Evolutionary conservation across 306 rosid genomes (phyloP), one percentile per base, ranked within the genome.

Genomic region (Lupinus albus): DNA sequence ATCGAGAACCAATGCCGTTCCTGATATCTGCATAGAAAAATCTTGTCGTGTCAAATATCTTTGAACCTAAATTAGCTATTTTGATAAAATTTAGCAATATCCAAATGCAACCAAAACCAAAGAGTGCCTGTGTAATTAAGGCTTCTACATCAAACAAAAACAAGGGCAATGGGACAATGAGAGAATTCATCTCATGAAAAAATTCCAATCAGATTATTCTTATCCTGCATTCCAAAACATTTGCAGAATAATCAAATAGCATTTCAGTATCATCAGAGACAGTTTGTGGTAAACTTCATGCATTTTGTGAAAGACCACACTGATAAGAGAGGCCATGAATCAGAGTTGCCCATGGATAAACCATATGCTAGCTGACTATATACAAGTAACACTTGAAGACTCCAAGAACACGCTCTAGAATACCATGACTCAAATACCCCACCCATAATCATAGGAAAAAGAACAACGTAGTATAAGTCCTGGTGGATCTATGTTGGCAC

Each of bases 1-100:
- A 73, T 92, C 98, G 65, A 92, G 87, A 79, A 92, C 98, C 75
- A 86, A 64, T 17, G 98, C 96, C 10, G 95, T 92, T 48, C 98
- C 93, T 67, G 96, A 85, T 76, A 92, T 89, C 98, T 92, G 95
- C 64, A 66, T 16, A 65, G 42, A 6, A 65, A 65, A 79, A 80
- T 45, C 28, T 64, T 46, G 60, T 58, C 73, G 42, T 46, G 63
- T 63, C 38, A 79, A 60, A 55, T 42, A 57, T 68, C 38, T 49
- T 77, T 30, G 41, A 64, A 3, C 77, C 39, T 18, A 42, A 33
- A 59, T 11, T 30, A 54, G 61, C 60, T 57, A 76, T 35, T 72
- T 68, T 42, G 53, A 61, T 47, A 68, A 76, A 55, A 25, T 38
- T 55, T 28, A 64, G 38, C 74, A 35, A 53, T 64, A 64, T 48